Conservation (phyloP, 202 grass and related monocot species). For the Zizania palustris region DNA sequence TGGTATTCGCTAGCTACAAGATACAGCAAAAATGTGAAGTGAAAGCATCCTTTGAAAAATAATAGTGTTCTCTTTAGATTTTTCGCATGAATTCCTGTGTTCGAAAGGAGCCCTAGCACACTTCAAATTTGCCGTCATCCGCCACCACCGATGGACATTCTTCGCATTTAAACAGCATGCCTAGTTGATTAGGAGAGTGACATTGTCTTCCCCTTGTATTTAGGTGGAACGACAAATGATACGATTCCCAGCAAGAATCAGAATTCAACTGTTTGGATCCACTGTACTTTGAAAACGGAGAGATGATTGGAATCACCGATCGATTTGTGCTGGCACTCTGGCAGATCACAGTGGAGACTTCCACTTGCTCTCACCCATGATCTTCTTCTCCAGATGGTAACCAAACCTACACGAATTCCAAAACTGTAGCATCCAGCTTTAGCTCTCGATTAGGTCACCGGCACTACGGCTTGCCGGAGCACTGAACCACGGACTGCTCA, state of each 20-base stretch:
- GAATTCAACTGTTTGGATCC: background rate
- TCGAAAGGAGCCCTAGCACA: too few species aligned
- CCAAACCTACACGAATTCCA: background rate
- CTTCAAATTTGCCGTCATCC: too few species aligned
- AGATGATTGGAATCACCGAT: background rate
- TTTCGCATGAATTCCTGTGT: too few species aligned
- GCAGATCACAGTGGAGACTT: constrained; percentile 28
- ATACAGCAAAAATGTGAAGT: too few species aligned
- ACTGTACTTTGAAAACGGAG: background rate
- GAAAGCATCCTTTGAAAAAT: too few species aligned
- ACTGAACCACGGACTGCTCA: constrained; percentile 1
- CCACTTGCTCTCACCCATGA: constrained; percentile 32
- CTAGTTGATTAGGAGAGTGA: too few species aligned
- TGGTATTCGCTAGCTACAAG: too few species aligned
- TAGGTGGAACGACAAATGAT: background rate
- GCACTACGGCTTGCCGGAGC: constrained; percentile 50
- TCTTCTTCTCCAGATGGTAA: constrained; percentile 14
- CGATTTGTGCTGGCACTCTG: constrained; percentile 36
- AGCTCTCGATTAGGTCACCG: constrained; percentile 15
- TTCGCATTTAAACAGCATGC: too few species aligned
- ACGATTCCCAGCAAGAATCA: background rate
- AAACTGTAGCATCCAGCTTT: constrained; percentile 4
- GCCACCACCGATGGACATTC: too few species aligned
- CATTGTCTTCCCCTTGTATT: too few species aligned
- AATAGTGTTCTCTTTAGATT: too few species aligned